Conservation (phyloP, 768 basidiomycete species). For the Suillus spraguei region DNA sequence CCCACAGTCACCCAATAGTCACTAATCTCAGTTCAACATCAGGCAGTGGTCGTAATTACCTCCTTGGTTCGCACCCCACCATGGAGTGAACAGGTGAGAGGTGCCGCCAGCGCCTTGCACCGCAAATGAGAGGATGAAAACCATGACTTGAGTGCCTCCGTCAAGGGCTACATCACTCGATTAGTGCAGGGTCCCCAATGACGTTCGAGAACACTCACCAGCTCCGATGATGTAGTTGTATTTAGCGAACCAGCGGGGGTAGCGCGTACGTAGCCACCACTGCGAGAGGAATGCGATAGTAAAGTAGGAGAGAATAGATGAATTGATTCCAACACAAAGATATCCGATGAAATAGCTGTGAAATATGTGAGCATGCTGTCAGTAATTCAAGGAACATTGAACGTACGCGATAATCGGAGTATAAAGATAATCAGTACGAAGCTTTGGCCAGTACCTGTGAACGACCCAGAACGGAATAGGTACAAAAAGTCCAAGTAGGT, state of each 20-base stretch:
- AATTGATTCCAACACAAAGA: conserved; percentile 59
- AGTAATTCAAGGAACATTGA: neutral
- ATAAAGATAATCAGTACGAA: conserved; percentile 48
- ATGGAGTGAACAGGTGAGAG: conserved; percentile 52
- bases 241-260: conserved; percentile 67
- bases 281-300: conserved; percentile 61
- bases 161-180: conserved; percentile 32
- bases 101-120: conserved; percentile 54
- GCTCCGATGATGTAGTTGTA: conserved; percentile 72
- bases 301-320: conserved; percentile 47
- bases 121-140: conserved; percentile 53
- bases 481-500: conserved; percentile 50
- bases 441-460: conserved; percentile 46
- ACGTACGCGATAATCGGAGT: conserved; percentile 47
- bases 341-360: conserved; percentile 40
- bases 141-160: conserved; percentile 52
- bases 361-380: conserved; percentile 11
- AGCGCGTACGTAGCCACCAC: conserved; percentile 55
- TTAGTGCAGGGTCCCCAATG: conserved; percentile 5
- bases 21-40: conserved; percentile 16
- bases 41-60: conserved; percentile 40
- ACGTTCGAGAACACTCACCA: conserved; percentile 30
- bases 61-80: conserved; percentile 61
- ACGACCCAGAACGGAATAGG: conserved; percentile 57
- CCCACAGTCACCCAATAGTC: neutral